Base-by-base conservation (phyloP, 345 rosid species). In the Heritiera littoralis region DNA sequence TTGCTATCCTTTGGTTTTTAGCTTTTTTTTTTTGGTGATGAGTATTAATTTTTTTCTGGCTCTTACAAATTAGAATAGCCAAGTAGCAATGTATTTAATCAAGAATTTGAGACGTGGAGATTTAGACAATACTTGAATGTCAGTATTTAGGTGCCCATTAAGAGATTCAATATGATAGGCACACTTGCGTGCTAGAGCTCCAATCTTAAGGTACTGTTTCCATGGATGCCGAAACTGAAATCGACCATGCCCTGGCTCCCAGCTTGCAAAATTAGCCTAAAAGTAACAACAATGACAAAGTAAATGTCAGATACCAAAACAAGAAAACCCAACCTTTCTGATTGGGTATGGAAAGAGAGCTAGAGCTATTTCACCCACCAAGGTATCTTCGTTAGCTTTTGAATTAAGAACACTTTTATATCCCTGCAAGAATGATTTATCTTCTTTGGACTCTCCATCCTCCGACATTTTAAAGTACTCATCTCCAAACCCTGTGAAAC, bases 241-340 rank as follows among this genome's bases (percentile, higher is more conserved):
- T 20, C 83, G 77, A n/a, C 98, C 98, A 49, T 91, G 98, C 35
- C 89, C 77, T 40, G 98, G 98, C 61, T 94, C 97, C 98, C 98
- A 94, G 78, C 87, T 86, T 0, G 93, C 97, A 77, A 89, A 92
- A 80, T 91, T 90, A 11, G 96, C 94, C 98, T 91, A 83, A 15
- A 64, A 6, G 6, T 28, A n/a, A 74, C 2, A 10, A 2, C 14
- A 23, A 46, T 7, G 3, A 17, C 46, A 12, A 46, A 48, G 1
- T 20, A 9, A 20, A 32, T 55, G 23, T 64, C 51, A 40, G 66
- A 78, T 28, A 54, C 73, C 11, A 30, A 28, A 11, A 6, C 41
- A 72, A 38, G 49, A 43, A 72, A 23, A 48, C 28, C 17, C 52
- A 59, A 58, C 5, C 18, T 64, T 45, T 43, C 30, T 28, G 9